These are phyloP conservation scores for Straminergon stramineum DNA, from an alignment of 225 moss, liverwort and hornwort genomes.

Conservation along the genomic window DNA sequence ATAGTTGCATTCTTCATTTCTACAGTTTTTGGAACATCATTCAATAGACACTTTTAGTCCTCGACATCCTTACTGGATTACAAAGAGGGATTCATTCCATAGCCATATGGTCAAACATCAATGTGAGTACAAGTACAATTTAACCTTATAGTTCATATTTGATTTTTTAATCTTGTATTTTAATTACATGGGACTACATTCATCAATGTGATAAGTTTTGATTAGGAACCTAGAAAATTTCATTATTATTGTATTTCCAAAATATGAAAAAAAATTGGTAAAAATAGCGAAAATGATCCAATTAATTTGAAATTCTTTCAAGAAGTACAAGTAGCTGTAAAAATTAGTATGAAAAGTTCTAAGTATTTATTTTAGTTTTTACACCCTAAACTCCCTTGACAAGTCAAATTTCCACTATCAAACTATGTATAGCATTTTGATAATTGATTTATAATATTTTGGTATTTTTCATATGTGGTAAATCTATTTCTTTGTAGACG, in stretches of 20 bases:
- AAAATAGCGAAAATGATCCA: background rate
- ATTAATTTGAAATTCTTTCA: background rate
- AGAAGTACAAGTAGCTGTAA: background rate
- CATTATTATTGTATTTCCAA: background rate
- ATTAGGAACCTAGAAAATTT: too few relatives aligned
- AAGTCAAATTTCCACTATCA: background rate
- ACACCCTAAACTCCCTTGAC: fast-evolving
- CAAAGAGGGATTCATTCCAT: fast-evolving
- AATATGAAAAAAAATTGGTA: background rate
- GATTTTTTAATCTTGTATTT: background rate
- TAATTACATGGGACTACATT: fast-evolving
- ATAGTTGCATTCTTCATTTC: background rate
- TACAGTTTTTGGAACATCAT: background rate
- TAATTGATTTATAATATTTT: background rate
- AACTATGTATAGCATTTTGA: background rate
- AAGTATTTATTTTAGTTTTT: too few relatives aligned
- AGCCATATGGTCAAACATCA: background rate
- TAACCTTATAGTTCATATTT: background rate
- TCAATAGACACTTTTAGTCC: fast-evolving
- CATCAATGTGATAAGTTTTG: background rate
- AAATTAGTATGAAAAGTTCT: background rate
- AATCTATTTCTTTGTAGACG: background rate
- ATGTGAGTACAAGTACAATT: background rate
- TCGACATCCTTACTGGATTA: fast-evolving
- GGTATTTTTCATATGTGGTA: background rate